Evolutionary conservation across 495 filamentous ascomycete species (phyloP).

Genomic region (Penicillium simplicissimum): DNA sequence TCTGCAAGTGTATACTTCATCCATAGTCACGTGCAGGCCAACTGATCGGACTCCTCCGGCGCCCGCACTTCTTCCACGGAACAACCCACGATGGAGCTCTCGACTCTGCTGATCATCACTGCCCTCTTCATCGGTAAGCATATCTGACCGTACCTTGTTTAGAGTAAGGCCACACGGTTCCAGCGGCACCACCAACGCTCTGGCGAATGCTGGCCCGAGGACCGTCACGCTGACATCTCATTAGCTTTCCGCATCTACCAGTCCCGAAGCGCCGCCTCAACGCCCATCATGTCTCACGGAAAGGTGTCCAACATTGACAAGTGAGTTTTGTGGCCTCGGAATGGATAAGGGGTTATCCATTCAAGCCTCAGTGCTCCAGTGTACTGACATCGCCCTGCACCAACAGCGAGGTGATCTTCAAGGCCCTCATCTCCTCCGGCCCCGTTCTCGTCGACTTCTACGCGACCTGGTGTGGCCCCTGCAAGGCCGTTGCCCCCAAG

Average conservation of each 20-base stretch:
- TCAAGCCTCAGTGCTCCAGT: neutral
- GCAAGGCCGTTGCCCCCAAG: constrained; percentile 29
- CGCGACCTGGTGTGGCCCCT: constrained; percentile 35
- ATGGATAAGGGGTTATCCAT: neutral
- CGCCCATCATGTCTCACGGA: constrained; percentile 28
- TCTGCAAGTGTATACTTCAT: constrained; percentile 11
- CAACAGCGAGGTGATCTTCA: constrained; percentile 33
- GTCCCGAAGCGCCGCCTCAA: constrained; percentile 14
- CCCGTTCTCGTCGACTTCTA: constrained; percentile 33
- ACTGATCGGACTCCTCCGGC: constrained; percentile 9
- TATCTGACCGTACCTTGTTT: neutral
- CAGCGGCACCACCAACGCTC: too few species aligned
- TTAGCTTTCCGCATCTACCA: constrained; percentile 25
- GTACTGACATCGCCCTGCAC: constrained; percentile 8
- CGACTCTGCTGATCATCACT: constrained; percentile 24
- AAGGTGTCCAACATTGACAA: constrained; percentile 34
- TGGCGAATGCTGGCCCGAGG: neutral
- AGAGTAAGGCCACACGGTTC: neutral
- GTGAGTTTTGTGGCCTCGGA: constrained; percentile 15
- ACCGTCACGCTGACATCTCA: constrained; percentile 14
- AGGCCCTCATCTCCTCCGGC: constrained; percentile 29
- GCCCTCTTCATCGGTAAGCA: constrained; percentile 27
- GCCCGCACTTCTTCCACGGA: constrained; percentile 16
- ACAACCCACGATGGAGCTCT: constrained; percentile 30
- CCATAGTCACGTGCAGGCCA: constrained; percentile 6